Percentiles rank a stretch among this genome's conserved stretches.
Conservation (phyloP, 192 early-diverging fungal genomes). For the Backusella luteola region DNA sequence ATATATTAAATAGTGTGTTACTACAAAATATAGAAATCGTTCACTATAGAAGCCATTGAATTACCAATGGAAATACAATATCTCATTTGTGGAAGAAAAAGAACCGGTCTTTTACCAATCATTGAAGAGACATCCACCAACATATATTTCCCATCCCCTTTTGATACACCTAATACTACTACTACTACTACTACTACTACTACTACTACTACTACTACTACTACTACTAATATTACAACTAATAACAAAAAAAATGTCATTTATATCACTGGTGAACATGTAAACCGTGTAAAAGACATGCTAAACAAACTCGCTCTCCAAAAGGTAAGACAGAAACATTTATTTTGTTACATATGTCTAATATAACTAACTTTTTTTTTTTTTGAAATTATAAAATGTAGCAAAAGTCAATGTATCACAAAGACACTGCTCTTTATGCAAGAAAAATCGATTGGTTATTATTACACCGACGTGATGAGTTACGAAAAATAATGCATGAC, state of each 20-base stretch:
- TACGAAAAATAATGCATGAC: conserved; percentile 72
- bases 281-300: neutral
- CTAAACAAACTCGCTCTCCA: neutral
- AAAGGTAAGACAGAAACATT: conserved; percentile 30
- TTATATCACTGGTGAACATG: conserved; percentile 4
- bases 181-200: neutral
- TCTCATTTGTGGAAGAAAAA: conserved; percentile 68
- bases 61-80: conserved; percentile 56
- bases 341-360: too few species aligned
- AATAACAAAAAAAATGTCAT: neutral
- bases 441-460: conserved; percentile 84
- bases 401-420: conserved; percentile 45
- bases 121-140: conserved; percentile 72
- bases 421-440: conserved; percentile 42
- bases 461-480: conserved; percentile 56
- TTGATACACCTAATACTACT: conserved; percentile 20
- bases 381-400: conserved; percentile 12
- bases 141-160: conserved; percentile 72
- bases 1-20: neutral
- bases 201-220: neutral
- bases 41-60: conserved; percentile 42
- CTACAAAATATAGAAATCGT: conserved; percentile 36
- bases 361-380: too few species aligned
- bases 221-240: neutral
- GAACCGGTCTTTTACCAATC: conserved; percentile 56